Evolutionary conservation across 139 green algal species (phyloP).

Genomic region (Chlorella sorokiniana): DNA sequence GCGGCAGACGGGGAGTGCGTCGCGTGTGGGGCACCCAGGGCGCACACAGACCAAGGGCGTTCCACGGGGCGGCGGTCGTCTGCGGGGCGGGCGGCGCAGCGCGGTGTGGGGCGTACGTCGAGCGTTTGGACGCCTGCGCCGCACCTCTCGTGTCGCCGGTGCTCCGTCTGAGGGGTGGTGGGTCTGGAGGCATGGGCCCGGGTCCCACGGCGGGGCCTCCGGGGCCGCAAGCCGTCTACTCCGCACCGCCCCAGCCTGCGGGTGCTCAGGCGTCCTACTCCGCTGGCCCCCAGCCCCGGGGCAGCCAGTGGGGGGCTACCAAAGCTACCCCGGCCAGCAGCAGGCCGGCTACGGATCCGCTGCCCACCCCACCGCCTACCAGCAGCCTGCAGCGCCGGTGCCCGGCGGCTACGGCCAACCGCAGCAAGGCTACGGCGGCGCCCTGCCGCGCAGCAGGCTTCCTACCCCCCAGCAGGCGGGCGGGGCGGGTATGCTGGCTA

Average conservation of each 20-base stretch:
- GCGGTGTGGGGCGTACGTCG: too few species aligned
- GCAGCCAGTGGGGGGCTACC: neutral
- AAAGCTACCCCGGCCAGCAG: neutral
- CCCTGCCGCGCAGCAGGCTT: neutral
- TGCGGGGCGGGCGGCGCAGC: too few species aligned
- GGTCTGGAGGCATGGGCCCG: neutral
- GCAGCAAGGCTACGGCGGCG: neutral
- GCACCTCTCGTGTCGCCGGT: too few species aligned
- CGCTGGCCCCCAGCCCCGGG: neutral
- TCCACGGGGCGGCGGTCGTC: too few species aligned
- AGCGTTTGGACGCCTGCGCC: too few species aligned
- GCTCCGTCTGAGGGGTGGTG: neutral
- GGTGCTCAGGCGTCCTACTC: neutral
- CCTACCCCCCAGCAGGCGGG: neutral
- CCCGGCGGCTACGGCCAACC: neutral
- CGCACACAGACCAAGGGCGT: neutral
- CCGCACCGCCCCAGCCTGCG: neutral
- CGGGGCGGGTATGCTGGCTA: neutral
- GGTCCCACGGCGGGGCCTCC: neutral
- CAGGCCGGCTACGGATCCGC: neutral
- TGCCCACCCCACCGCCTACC: neutral
- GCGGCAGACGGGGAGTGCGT: neutral
- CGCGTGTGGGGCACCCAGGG: neutral
- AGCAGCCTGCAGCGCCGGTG: neutral
- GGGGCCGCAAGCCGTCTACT: neutral